A percentile compares a stretch with the other conserved stretches of the same genome.
These are phyloP conservation scores for Fraxinus greggii DNA, from an alignment of 305 asterid species.

Conservation along the genomic window DNA sequence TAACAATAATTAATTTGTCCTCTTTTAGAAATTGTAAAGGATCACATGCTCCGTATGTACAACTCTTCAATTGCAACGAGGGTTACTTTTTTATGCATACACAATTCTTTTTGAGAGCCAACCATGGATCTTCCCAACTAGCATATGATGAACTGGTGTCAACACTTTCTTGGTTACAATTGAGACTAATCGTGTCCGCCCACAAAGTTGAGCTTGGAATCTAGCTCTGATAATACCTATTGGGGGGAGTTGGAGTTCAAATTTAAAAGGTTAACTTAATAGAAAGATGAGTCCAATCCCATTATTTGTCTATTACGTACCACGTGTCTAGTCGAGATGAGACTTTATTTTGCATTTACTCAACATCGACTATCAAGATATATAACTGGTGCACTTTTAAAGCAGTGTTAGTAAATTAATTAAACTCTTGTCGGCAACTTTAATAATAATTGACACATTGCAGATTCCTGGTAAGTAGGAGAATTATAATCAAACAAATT, in stretches of 20 bases:
- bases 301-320: background rate
- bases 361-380: background rate
- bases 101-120: background rate
- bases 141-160: background rate
- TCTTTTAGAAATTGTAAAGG: background rate
- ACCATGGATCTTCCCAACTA: background rate
- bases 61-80: background rate
- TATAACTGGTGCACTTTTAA: background rate
- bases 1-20: background rate
- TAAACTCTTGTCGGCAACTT: constrained; percentile 4
- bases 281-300: background rate
- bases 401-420: background rate
- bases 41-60: background rate
- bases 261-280: background rate
- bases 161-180: background rate
- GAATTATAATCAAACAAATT: background rate
- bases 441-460: constrained; percentile 1
- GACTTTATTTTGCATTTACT: background rate
- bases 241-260: background rate
- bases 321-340: background rate
- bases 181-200: background rate
- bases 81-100: background rate
- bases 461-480: constrained; percentile 16
- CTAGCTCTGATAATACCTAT: background rate
- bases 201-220: background rate